Evolutionary conservation across 176 grass and related monocot species (phyloP).

Genomic region (Eragrostis nindensis): DNA sequence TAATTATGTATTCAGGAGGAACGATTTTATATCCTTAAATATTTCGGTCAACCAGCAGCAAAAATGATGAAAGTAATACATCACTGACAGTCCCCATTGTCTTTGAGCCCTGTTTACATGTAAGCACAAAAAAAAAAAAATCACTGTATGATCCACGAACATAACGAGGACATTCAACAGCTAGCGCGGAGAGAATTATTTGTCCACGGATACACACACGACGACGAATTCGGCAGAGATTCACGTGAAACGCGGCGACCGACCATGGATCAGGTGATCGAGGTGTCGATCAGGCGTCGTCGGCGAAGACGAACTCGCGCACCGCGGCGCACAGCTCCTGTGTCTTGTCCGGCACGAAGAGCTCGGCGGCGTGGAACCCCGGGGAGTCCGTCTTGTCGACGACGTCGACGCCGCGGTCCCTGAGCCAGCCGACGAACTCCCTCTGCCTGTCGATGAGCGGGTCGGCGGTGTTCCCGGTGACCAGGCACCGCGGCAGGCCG

Average conservation of each 20-base stretch:
- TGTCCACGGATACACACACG: too few relatives aligned
- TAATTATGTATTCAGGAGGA: background rate
- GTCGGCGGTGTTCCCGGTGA: slow-evolving; percentile 65
- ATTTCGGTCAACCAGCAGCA: background rate
- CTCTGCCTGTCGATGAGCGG: slow-evolving; percentile 74
- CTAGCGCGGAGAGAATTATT: too few relatives aligned
- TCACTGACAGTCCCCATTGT: too few relatives aligned
- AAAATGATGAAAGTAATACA: background rate
- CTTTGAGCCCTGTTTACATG: background rate
- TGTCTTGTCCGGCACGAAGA: slow-evolving; percentile 56
- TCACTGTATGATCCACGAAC: too few relatives aligned
- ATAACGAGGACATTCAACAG: too few relatives aligned
- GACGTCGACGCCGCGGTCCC: slow-evolving; percentile 56
- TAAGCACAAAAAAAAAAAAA: background rate
- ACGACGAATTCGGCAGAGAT: too few relatives aligned
- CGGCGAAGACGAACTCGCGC: slow-evolving; percentile 57
- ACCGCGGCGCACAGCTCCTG: slow-evolving; percentile 53
- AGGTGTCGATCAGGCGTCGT: too few relatives aligned
- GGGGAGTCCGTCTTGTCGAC: slow-evolving; percentile 35
- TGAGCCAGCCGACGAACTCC: slow-evolving; percentile 55
- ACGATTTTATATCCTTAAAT: background rate
- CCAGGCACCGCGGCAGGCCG: slow-evolving; percentile 53
- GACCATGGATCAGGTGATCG: too few relatives aligned
- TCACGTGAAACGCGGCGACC: background rate
- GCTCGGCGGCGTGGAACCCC: slow-evolving; percentile 72